phyloP scores from a whole-genome alignment of 768 basidiomycete genomes.

The Naganishia vishniacii region DNA sequence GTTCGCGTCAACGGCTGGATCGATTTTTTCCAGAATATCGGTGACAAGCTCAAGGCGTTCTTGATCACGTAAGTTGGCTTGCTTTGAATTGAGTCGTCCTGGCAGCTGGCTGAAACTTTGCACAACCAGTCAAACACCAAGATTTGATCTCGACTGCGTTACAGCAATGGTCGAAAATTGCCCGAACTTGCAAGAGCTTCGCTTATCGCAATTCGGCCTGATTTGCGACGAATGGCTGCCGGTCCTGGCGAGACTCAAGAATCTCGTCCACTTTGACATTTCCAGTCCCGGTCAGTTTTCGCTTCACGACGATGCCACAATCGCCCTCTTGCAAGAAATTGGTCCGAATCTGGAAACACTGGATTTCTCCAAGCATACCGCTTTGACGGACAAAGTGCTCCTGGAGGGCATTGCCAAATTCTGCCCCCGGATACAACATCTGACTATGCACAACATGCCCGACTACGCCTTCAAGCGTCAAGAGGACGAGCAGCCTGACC shows the following conservation, averaged over 20 bases:
- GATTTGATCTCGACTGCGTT: slow-evolving; percentile 70
- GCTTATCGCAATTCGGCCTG: slow-evolving; percentile 70
- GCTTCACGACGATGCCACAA: slow-evolving; percentile 58
- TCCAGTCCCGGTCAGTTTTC: slow-evolving; percentile 51
- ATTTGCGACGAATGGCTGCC: slow-evolving; percentile 63
- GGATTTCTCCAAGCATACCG: slow-evolving; percentile 65
- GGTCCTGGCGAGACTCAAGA: slow-evolving; percentile 53
- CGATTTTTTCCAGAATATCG: slow-evolving; percentile 62
- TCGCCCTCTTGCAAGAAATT: slow-evolving; percentile 56
- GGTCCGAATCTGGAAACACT: slow-evolving; percentile 60
- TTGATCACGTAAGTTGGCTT: slow-evolving; percentile 55
- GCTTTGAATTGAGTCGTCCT: not conserved
- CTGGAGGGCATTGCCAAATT: slow-evolving; percentile 58
- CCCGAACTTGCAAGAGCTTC: slow-evolving; percentile 63
- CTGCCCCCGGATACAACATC: slow-evolving; percentile 53
- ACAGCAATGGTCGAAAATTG: slow-evolving; percentile 56
- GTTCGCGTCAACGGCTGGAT: slow-evolving; percentile 70
- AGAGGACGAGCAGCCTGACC: slow-evolving; percentile 12
- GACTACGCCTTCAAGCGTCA: slow-evolving; percentile 38
- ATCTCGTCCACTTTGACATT: slow-evolving; percentile 63
- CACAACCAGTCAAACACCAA: slow-evolving; percentile 63
- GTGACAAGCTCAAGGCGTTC: slow-evolving; percentile 62
- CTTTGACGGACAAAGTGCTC: slow-evolving; percentile 57
- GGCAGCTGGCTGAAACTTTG: not conserved
- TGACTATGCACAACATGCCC: slow-evolving; percentile 58